phyloP scores from a whole-genome alignment of 1,284 basidiomycete genomes.

The Thecaphora frezii region DNA sequence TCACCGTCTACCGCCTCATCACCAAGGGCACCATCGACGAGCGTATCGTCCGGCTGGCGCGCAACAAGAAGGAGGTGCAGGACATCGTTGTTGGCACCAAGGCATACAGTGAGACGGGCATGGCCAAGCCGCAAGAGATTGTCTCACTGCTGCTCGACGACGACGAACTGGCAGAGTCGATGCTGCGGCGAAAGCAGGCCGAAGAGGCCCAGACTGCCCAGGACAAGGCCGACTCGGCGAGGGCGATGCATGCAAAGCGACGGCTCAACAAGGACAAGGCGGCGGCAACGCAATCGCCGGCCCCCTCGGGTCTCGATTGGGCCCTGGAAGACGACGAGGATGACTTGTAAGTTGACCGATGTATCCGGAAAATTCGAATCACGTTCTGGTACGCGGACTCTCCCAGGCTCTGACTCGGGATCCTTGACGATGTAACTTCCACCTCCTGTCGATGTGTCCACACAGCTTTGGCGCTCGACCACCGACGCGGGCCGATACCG shows the following conservation, averaged over 20 bases:
- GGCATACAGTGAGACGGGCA: slow-evolving; percentile 65
- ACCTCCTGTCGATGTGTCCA: neutral
- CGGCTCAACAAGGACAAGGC: slow-evolving; percentile 43
- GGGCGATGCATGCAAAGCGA: slow-evolving; percentile 52
- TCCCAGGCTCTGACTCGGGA: too few relatives aligned
- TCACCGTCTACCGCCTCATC: slow-evolving; percentile 96
- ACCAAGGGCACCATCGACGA: slow-evolving; percentile 97
- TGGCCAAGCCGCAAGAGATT: slow-evolving; percentile 93
- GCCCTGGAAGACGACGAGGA: slow-evolving; percentile 57
- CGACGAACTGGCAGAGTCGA: slow-evolving; percentile 66
- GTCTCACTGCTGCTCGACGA: slow-evolving; percentile 93
- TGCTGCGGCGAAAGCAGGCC: slow-evolving; percentile 57
- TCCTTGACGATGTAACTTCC: too few relatives aligned
- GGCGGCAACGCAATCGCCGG: slow-evolving; percentile 14
- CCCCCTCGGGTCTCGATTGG: slow-evolving; percentile 35
- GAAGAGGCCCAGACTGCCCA: slow-evolving; percentile 54
- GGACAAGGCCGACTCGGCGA: slow-evolving; percentile 54
- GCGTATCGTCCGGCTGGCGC: slow-evolving; percentile 74
- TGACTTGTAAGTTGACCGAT: slow-evolving; percentile 52
- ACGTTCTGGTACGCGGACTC: too few relatives aligned
- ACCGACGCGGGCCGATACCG: slow-evolving; percentile 27
- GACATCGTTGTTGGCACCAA: slow-evolving; percentile 99
- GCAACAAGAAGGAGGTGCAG: slow-evolving; percentile 65
- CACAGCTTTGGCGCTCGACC: slow-evolving; percentile 40
- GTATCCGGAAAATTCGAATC: too few relatives aligned